A percentile compares a stretch with the other conserved stretches of the same genome.
Evolutionary conservation across 805 yeast species (phyloP).

Genomic region (Ogataea neopini): DNA sequence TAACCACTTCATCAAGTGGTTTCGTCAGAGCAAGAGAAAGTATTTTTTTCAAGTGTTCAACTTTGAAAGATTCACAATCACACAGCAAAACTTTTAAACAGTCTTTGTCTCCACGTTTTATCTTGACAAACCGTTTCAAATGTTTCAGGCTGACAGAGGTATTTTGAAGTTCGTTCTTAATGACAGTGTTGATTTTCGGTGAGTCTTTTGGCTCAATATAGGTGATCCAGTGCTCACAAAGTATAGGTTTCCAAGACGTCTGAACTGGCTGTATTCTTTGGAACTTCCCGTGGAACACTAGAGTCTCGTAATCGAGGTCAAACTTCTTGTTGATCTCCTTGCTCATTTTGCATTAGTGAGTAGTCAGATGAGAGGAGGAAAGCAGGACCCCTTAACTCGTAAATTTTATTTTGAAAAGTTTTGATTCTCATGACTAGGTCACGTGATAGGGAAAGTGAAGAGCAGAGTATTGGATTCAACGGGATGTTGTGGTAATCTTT

Average conservation of each 20-base stretch:
- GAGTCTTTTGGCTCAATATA: slow-evolving; percentile 39
- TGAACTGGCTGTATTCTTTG: slow-evolving; percentile 41
- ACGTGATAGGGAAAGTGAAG: too few relatives aligned
- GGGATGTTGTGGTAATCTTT: too few relatives aligned
- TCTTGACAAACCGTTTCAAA: slow-evolving; percentile 53
- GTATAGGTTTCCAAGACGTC: slow-evolving; percentile 28
- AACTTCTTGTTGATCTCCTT: slow-evolving; percentile 3
- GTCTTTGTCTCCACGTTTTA: slow-evolving; percentile 4
- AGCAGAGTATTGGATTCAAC: too few relatives aligned
- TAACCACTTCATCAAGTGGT: background rate
- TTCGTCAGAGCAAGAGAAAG: slow-evolving; percentile 25
- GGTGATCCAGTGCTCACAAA: slow-evolving; percentile 46
- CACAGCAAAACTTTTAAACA: slow-evolving; percentile 19
- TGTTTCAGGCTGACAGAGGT: slow-evolving; percentile 39
- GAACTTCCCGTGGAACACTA: slow-evolving; percentile 40
- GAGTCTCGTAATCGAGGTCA: slow-evolving; percentile 44
- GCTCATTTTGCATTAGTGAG: background rate
- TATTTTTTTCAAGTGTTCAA: slow-evolving; percentile 27
- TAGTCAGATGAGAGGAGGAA: background rate
- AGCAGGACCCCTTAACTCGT: background rate
- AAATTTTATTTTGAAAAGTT: background rate
- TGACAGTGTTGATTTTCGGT: slow-evolving; percentile 28
- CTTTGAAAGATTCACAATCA: slow-evolving; percentile 46
- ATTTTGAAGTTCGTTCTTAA: slow-evolving; percentile 26
- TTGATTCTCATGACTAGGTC: background rate